phyloP scores from a whole-genome alignment of 768 basidiomycete species.

The Hygrophorus pudorinus region DNA sequence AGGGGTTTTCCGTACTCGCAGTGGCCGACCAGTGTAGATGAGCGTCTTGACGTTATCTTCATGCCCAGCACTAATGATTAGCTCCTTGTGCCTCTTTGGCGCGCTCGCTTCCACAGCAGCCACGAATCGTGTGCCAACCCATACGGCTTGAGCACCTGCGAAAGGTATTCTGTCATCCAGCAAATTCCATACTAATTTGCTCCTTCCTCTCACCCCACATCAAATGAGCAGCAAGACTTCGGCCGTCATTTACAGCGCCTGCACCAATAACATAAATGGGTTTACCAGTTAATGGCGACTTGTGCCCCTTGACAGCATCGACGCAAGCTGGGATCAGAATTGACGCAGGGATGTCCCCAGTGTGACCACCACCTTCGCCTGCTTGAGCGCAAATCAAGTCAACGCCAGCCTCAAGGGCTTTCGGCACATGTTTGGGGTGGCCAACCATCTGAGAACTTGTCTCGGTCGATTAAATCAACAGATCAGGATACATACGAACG shows the following conservation, averaged over 20 bases:
- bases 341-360: slow-evolving; percentile 74
- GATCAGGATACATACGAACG: slow-evolving; percentile 9
- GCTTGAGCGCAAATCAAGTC: slow-evolving; percentile 94
- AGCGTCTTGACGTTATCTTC: slow-evolving; percentile 80
- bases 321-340: slow-evolving; percentile 90
- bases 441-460: slow-evolving; percentile 58
- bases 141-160: slow-evolving; percentile 47
- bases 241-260: slow-evolving; percentile 85
- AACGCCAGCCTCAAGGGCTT: slow-evolving; percentile 75
- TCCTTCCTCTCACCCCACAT: slow-evolving; percentile 47
- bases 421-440: slow-evolving; percentile 82
- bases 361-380: slow-evolving; percentile 86
- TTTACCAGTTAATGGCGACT: slow-evolving; percentile 69
- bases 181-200: no score
- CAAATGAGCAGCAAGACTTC: slow-evolving; percentile 79
- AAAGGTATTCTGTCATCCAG: no score
- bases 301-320: slow-evolving; percentile 68
- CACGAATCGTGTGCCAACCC: slow-evolving; percentile 86
- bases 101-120: slow-evolving; percentile 74
- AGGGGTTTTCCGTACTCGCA: slow-evolving; percentile 76
- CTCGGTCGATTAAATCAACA: not conserved
- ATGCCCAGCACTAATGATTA: slow-evolving; percentile 55
- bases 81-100: slow-evolving; percentile 78
- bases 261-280: slow-evolving; percentile 87
- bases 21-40: slow-evolving; percentile 83